Conservation (phyloP, 2,329 filamentous ascomycete genomes). For the Trichoderma endophyticum region DNA sequence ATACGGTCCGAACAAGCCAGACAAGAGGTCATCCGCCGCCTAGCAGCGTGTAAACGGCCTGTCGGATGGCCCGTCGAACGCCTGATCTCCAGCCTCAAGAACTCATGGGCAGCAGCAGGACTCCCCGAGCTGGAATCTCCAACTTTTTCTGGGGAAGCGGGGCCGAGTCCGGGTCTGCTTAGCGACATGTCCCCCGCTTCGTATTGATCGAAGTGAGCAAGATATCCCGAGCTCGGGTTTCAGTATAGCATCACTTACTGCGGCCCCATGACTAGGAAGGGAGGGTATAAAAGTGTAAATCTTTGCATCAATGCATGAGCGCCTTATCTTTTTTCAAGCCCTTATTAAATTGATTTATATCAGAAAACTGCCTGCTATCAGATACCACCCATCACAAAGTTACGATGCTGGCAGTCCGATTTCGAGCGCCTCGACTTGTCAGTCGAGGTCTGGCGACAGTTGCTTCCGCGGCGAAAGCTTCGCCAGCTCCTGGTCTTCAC, state of each 20-base stretch:
- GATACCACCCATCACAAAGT: background rate
- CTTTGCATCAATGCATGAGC: background rate
- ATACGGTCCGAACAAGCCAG: conserved; percentile 27
- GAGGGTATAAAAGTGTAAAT: background rate
- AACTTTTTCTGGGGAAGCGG: conserved; percentile 6
- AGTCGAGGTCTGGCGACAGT: conserved; percentile 6
- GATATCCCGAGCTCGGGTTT: conserved; percentile 34
- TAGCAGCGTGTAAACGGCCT: conserved; percentile 32
- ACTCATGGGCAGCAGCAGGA: conserved; percentile 26
- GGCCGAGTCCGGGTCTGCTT: conserved; percentile 14
- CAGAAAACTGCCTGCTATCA: background rate
- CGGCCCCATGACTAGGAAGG: background rate
- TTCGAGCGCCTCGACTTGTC: conserved; percentile 6
- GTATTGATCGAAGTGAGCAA: conserved; percentile 6
- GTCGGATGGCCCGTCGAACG: conserved; percentile 41
- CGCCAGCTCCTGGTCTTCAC: background rate
- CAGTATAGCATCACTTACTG: conserved; percentile 12
- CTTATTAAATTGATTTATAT: background rate
- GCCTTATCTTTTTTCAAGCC: background rate
- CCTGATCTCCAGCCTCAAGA: conserved; percentile 32
- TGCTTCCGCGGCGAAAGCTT: background rate
- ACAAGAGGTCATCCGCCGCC: conserved; percentile 33
- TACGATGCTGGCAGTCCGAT: conserved; percentile 6
- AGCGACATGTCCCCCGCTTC: conserved; percentile 1
- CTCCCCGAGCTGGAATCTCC: background rate